Base-by-base conservation (phyloP, 73 alveolate genomes). In the Paramecium tetraurelia region DNA sequence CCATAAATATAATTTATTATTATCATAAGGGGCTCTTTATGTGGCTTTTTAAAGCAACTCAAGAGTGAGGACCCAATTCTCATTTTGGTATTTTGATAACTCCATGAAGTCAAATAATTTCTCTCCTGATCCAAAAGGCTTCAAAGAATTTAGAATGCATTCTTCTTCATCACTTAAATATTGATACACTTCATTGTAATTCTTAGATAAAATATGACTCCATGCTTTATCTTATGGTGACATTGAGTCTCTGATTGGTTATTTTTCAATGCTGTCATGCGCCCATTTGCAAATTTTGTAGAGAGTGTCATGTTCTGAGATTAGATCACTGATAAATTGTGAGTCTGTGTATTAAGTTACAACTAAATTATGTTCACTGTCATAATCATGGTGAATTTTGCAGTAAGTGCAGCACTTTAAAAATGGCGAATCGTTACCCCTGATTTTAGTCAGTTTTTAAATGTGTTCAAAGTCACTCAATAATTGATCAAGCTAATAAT, bases 101-200 rank as follows among this genome's bases (percentile, higher is more conserved):
- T 72, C 16, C 86, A 72, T 72, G 59, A 72, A 72, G 59, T 72
- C 86, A 72, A 72, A 72, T 72, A 72, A 72, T 20, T 33, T 72
- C 0, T 33, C 68, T n/a, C 36, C 59, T n/a, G 40, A 5, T 1
- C 86, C 86, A 16, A 72, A 35, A 29, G 86, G 86, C 24, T 20
- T 12, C 7, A 72, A 18, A 38, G 59, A 36, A 36, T 33, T 36
- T 4, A 72, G 18, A 29, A 72, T 72, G 16, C 36, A 31, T n/a
- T 31, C 5, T 14, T 72, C 86, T 72, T 72, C 86, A 5, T 72
- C 68, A 3, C 6, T 35, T 43, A 72, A 36, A 40, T 36, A 11
- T 72, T 40, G 1, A 12, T 36, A 0, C n/a, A 43, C 86, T 72
- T 72, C 6, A 4, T 72, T 63, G 18, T 36, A 40, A 14, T 72